Percentiles rank a stretch among this genome's conserved stretches.
Evolutionary conservation across 2,329 filamentous ascomycete genomes (phyloP).

Genomic region (Passalora sequoiae): DNA sequence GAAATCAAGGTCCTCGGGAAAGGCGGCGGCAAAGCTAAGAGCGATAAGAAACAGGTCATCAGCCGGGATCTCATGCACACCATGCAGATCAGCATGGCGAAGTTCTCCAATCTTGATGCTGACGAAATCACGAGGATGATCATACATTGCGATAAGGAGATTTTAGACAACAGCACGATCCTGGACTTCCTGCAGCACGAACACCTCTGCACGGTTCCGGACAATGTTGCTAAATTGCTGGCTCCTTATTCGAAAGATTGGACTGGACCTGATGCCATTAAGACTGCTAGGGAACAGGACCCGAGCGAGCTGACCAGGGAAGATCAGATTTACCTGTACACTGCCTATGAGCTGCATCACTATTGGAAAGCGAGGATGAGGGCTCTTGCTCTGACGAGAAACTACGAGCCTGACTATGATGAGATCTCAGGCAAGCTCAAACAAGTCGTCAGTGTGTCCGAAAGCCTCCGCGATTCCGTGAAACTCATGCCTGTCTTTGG

Average conservation of each 20-base stretch:
- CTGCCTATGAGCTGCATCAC: slow-evolving; percentile 88
- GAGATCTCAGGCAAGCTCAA: slow-evolving; percentile 81
- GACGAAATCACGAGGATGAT: slow-evolving; percentile 89
- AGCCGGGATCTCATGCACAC: slow-evolving; percentile 82
- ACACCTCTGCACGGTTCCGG: slow-evolving; percentile 84
- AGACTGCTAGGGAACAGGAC: slow-evolving; percentile 75
- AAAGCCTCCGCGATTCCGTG: slow-evolving; percentile 84
- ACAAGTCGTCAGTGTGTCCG: slow-evolving; percentile 79
- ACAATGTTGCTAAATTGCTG: slow-evolving; percentile 86
- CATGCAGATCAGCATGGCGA: slow-evolving; percentile 88
- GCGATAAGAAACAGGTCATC: slow-evolving; percentile 97
- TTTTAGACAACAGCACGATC: slow-evolving; percentile 82
- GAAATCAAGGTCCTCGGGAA: slow-evolving; percentile 84
- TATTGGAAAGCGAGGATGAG: slow-evolving; percentile 99
- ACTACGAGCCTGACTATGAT: slow-evolving; percentile 83
- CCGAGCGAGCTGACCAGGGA: slow-evolving; percentile 83
- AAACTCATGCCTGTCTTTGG: slow-evolving; percentile 94
- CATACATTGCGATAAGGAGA: slow-evolving; percentile 86
- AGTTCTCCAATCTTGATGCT: slow-evolving; percentile 77
- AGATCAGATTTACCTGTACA: slow-evolving; percentile 91
- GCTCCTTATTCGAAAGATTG: slow-evolving; percentile 95
- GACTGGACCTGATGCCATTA: slow-evolving; percentile 79
- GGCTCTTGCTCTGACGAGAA: slow-evolving; percentile 76
- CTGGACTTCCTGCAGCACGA: slow-evolving; percentile 96
- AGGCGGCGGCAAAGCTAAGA: slow-evolving; percentile 60